Base-by-base conservation (phyloP, 305 asterid species). In the Fraxinus baroniana region DNA sequence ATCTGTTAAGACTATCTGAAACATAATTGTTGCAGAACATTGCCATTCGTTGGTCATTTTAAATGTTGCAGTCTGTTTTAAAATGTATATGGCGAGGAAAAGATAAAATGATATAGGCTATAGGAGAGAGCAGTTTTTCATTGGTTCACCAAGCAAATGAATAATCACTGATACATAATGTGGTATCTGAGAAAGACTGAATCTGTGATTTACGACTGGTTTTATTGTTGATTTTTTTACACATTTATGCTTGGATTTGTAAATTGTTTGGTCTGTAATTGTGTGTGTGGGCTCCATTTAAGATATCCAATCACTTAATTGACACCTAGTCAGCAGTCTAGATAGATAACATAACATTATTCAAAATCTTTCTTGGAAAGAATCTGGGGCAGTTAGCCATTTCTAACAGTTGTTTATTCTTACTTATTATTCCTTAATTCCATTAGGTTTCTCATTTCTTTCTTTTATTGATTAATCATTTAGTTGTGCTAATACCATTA, bases 1-100 rank as follows among this genome's bases (percentile, higher is more conserved):
- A 62, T 78, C 74, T 66, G 24, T 49, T 66, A 55, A 66, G 49
- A 80, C 60, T 28, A 83, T 64, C 75, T 26, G 71, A 76, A 78
- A 32, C 32, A 73, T 77, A 77, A 41, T 66, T 76, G 22, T 71
- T 10, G 5, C 55, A 22, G 15, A 18, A 30, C n/a, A 24, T 64
- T 78, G 73, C 79, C 72, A 74, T 76, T 57, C 76, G 28, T 24
- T 8, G 4, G 15, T 13, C 70, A 52, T 52, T 52, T 13, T 41
- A 41, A 49, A 49, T 49, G 22, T 15, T 49, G 62, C 62, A 49
- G 62, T 49, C 20, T 49, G 62, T 49, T 49, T 6, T 49, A 49
- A 15, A 49, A 49, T 49, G 20, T 49, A 49, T 49, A 49, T 49
- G 60, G 20, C 15, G 3, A 49, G 20, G 13, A 49, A 49, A 49